These are phyloP conservation scores for Arachnopeziza araneosa DNA, from an alignment of 2,329 filamentous ascomycete genomes.

Conservation along the genomic window DNA sequence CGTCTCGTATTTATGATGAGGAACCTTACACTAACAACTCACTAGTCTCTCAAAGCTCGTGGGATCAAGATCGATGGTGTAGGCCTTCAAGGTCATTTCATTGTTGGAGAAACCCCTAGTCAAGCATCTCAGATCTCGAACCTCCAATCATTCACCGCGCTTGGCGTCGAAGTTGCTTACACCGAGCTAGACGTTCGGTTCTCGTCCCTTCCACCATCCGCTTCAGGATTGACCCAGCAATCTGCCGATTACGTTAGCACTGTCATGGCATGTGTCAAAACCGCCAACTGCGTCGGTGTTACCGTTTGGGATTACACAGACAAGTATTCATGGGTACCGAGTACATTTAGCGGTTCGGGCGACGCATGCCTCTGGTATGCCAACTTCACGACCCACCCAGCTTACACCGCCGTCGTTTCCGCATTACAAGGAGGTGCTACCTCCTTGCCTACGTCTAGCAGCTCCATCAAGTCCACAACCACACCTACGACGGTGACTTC, in stretches of 20 bases:
- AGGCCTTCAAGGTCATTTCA: slow-evolving; percentile 57
- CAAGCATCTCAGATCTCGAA: slow-evolving; percentile 39
- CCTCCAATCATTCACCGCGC: slow-evolving; percentile 45
- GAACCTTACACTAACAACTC: neutral
- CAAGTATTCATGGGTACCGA: slow-evolving; percentile 37
- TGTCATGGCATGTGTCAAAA: slow-evolving; percentile 21
- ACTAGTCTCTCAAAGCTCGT: slow-evolving; percentile 36
- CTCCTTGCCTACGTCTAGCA: neutral
- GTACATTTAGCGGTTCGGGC: slow-evolving; percentile 36
- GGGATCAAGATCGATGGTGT: slow-evolving; percentile 56
- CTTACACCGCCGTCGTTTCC: slow-evolving; percentile 35
- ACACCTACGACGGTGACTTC: slow-evolving; percentile 1
- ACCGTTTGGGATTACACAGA: slow-evolving; percentile 30
- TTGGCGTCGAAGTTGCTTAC: slow-evolving; percentile 53
- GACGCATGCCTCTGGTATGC: slow-evolving; percentile 39
- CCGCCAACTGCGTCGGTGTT: slow-evolving; percentile 24
- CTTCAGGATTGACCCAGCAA: slow-evolving; percentile 39
- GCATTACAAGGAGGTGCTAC: slow-evolving; percentile 22
- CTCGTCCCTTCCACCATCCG: slow-evolving; percentile 38
- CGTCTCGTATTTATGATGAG: no score
- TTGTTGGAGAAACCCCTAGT: slow-evolving; percentile 46
- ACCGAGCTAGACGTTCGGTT: slow-evolving; percentile 59
- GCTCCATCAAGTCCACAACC: neutral
- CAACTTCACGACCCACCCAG: slow-evolving; percentile 38
- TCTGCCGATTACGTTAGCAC: slow-evolving; percentile 40